Conservation (phyloP, 2,329 filamentous ascomycete genomes). For the Zymoseptoria tritici region DNA sequence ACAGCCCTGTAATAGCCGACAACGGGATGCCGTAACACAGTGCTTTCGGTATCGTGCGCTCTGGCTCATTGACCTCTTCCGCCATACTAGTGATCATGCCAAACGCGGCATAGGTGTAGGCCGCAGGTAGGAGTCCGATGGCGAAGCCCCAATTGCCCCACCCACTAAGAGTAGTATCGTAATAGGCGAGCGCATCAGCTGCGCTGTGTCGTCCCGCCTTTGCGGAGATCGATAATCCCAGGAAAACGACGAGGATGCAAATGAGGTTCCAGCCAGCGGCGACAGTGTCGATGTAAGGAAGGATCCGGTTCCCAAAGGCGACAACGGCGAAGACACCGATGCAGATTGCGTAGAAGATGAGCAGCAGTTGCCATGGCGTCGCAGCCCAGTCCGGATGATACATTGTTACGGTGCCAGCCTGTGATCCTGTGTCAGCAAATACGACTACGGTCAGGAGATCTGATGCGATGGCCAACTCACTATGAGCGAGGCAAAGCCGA, state of each 20-base stretch:
- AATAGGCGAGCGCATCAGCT: conserved; percentile 48
- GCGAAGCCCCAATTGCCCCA: conserved; percentile 55
- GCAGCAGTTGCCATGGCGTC: conserved; percentile 57
- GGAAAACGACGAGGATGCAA: conserved; percentile 49
- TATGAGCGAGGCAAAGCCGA: conserved; percentile 53
- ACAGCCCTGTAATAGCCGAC: conserved; percentile 47
- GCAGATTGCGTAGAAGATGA: conserved; percentile 64
- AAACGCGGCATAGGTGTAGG: conserved; percentile 37
- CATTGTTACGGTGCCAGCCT: conserved; percentile 41
- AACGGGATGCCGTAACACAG: conserved; percentile 39
- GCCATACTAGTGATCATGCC: conserved; percentile 46
- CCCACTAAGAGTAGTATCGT: conserved; percentile 48
- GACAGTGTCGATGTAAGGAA: conserved; percentile 55
- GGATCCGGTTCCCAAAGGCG: conserved; percentile 56
- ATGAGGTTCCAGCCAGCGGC: conserved; percentile 50
- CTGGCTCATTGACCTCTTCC: conserved; percentile 4
- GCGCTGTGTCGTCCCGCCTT: conserved; percentile 46
- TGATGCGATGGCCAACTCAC: not conserved
- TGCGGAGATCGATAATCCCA: conserved; percentile 49
- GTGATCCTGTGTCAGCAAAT: conserved; percentile 3
- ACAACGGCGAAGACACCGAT: conserved; percentile 58
- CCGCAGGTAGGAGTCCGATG: conserved; percentile 50
- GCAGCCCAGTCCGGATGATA: conserved; percentile 47
- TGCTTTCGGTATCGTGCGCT: conserved; percentile 1
- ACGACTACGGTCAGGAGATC: not conserved